phyloP scores from a whole-genome alignment of 2,329 filamentous ascomycete genomes.

The Eutypella sp. region DNA sequence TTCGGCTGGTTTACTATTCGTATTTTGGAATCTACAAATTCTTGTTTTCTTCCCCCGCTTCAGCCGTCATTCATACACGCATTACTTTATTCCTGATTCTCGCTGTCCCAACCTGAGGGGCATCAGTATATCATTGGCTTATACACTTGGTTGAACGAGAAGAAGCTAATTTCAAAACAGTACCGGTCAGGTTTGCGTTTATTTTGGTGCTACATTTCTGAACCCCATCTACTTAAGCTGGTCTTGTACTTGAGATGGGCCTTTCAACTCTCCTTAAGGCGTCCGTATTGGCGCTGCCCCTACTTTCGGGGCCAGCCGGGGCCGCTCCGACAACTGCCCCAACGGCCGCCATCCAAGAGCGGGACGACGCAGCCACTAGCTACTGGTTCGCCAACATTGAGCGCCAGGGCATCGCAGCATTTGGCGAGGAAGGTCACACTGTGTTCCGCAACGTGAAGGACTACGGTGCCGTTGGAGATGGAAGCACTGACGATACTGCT shows the following conservation, averaged over 20 bases:
- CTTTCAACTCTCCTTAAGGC: constrained; percentile 24
- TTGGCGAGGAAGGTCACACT: constrained; percentile 57
- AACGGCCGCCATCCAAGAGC: constrained; percentile 15
- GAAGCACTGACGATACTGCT: constrained; percentile 72
- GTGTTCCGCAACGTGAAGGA: constrained; percentile 74
- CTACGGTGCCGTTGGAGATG: constrained; percentile 66
- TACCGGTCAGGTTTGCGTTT: constrained; percentile 9
- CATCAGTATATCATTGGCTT: too few relatives aligned
- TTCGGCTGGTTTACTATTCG: background rate
- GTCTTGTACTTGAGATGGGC: constrained; percentile 27
- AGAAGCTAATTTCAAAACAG: constrained; percentile 8
- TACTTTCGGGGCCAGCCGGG: constrained; percentile 16
- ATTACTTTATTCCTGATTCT: too few relatives aligned
- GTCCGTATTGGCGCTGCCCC: constrained; percentile 21
- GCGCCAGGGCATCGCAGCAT: constrained; percentile 65
- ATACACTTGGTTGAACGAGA: background rate
- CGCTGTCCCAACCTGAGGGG: too few relatives aligned
- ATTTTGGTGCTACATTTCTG: constrained; percentile 12
- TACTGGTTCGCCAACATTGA: constrained; percentile 72
- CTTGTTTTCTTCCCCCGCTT: too few relatives aligned
- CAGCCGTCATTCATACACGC: too few relatives aligned
- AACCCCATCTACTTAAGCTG: constrained; percentile 22
- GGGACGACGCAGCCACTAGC: constrained; percentile 32
- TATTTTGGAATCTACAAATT: background rate
- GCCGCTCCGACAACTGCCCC: constrained; percentile 15